phyloP scores from a whole-genome alignment of 139 green algal genomes.

The Chlorella vulgaris region DNA sequence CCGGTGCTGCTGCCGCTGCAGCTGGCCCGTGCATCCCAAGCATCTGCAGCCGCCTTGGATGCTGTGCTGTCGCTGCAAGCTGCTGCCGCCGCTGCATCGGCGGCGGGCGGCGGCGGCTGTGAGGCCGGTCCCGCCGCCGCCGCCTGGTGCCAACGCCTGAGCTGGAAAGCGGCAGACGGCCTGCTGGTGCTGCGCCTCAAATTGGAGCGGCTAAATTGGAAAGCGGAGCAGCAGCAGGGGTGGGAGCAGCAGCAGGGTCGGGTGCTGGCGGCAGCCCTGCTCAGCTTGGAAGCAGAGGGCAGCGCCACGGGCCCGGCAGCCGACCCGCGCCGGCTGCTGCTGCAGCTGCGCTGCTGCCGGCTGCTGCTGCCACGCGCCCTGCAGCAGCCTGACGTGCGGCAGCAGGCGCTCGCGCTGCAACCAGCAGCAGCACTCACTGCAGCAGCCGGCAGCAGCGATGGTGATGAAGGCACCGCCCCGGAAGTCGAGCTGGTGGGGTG shows the following conservation, averaged over 20 bases:
- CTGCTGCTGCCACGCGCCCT: neutral
- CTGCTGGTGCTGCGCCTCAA: constrained; percentile 1
- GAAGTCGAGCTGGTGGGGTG: constrained; percentile 1
- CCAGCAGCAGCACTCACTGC: neutral
- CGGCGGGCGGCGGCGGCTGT: neutral
- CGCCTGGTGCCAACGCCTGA: constrained; percentile 2
- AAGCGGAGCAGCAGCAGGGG: neutral
- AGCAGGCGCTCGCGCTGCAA: neutral
- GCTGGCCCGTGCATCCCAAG: neutral
- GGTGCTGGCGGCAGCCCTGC: neutral
- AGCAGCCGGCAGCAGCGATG: neutral
- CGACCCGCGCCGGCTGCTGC: neutral
- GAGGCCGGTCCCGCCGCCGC: neutral
- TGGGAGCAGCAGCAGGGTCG: constrained; percentile 16
- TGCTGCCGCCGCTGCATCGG: neutral
- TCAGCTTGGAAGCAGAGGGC: neutral
- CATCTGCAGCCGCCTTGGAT: neutral
- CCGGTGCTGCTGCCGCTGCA: too few relatives aligned
- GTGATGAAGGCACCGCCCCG: neutral
- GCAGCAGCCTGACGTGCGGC: neutral
- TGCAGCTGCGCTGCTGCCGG: constrained; percentile 17
- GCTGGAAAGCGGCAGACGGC: neutral
- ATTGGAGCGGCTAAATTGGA: too few relatives aligned
- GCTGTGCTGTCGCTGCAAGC: constrained; percentile 5
- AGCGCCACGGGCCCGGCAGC: neutral